Percentiles rank a stretch among this genome's conserved stretches.
phyloP scores from a whole-genome alignment of 2,329 filamentous ascomycete genomes.

The Fusarium chlamydosporum region DNA sequence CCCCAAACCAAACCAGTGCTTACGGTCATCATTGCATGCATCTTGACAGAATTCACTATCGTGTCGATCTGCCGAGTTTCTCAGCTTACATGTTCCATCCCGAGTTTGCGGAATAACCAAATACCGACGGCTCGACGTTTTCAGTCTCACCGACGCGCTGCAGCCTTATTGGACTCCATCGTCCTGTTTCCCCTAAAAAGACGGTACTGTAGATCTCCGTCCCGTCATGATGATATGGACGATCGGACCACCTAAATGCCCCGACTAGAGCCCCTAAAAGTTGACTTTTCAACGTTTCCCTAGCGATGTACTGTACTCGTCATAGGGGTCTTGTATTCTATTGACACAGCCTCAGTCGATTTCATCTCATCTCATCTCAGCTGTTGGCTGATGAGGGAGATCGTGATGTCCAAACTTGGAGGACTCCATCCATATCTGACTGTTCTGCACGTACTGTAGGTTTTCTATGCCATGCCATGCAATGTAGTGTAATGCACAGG shows the following conservation, averaged over 20 bases:
- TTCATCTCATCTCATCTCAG: constrained; percentile 7
- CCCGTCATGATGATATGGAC: constrained; percentile 35
- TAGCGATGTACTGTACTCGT: constrained; percentile 18
- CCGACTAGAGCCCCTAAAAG: constrained; percentile 24
- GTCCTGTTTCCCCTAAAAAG: constrained; percentile 17
- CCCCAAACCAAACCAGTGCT: background rate
- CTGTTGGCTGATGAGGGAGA: constrained; percentile 8
- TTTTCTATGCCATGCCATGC: too few species aligned
- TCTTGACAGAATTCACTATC: constrained; percentile 2
- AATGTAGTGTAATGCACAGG: background rate
- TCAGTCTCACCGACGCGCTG: constrained; percentile 18
- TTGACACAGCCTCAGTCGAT: constrained; percentile 17
- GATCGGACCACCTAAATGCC: constrained; percentile 38
- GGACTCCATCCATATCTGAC: constrained; percentile 3
- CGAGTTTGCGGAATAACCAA: constrained; percentile 34
- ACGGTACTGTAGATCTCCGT: constrained; percentile 25
- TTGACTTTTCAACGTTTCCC: constrained; percentile 7
- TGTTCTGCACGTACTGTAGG: constrained; percentile 3
- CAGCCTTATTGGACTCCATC: constrained; percentile 28
- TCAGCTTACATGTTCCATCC: constrained; percentile 4
- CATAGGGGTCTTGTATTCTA: constrained; percentile 11
- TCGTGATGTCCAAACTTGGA: constrained; percentile 8
- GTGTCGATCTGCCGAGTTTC: background rate
- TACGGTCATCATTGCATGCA: constrained; percentile 6
- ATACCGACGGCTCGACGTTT: constrained; percentile 36